These are phyloP conservation scores for Neurospora sp. DNA, from an alignment of 495 filamentous ascomycete species.

Conservation along the genomic window DNA sequence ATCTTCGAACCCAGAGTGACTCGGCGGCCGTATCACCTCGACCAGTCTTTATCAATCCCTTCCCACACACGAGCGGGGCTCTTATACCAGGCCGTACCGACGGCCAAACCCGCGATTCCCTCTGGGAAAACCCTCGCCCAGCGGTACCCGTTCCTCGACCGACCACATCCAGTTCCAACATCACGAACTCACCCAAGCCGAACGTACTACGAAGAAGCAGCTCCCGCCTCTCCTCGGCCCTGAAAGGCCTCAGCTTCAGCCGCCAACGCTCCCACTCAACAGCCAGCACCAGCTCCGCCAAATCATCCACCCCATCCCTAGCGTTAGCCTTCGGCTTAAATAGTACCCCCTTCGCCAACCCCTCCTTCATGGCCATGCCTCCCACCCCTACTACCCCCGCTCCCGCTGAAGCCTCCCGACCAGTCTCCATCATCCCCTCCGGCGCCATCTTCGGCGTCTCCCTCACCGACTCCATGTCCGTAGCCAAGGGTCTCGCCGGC, in stretches of 20 bases:
- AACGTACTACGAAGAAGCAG: conserved; percentile 20
- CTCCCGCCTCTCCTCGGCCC: conserved; percentile 23
- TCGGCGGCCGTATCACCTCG: neutral
- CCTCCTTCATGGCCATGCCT: neutral
- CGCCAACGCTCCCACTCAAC: neutral
- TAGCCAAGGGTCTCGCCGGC: conserved; percentile 29
- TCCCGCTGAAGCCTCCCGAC: neutral
- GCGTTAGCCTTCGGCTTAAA: neutral
- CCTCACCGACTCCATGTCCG: conserved; percentile 26
- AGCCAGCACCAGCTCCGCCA: neutral
- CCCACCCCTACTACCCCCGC: neutral
- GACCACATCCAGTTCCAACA: conserved; percentile 2
- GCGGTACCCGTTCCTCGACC: conserved; percentile 2
- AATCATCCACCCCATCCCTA: neutral
- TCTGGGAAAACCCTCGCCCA: conserved; percentile 11
- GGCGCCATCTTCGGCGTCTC: conserved; percentile 29
- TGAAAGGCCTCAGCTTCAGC: conserved; percentile 8
- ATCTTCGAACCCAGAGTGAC: neutral
- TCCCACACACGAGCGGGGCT: neutral
- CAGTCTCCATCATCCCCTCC: conserved; percentile 6
- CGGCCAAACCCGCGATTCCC: neutral
- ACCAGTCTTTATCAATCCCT: neutral
- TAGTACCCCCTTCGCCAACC: neutral
- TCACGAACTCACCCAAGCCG: neutral
- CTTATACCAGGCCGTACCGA: neutral